These are phyloP conservation scores for Chytriomyces sp. DNA, from an alignment of 192 early-diverging fungal species.

Conservation along the genomic window DNA sequence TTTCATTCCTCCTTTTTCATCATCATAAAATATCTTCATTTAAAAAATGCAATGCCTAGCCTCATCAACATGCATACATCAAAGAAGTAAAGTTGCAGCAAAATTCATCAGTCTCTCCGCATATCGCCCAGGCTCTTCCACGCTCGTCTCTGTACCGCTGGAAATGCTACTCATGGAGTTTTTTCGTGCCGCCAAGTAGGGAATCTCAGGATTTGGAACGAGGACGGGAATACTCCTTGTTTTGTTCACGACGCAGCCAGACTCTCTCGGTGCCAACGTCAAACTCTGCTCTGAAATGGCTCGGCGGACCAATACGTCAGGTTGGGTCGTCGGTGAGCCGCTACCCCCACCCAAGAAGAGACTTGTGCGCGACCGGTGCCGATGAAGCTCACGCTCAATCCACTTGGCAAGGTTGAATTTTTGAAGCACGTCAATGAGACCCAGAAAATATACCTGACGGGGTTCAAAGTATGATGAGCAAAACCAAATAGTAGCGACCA, in stretches of 20 bases:
- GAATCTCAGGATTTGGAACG: too few species aligned
- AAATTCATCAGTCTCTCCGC: constrained; percentile 39
- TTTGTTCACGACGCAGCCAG: too few species aligned
- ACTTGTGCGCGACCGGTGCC: background rate
- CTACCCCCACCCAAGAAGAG: background rate
- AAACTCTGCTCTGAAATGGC: background rate
- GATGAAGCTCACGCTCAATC: constrained; percentile 41
- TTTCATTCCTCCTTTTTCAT: too few species aligned
- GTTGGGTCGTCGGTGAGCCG: too few species aligned
- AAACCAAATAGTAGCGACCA: too few species aligned
- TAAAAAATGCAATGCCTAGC: too few species aligned
- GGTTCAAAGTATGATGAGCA: background rate
- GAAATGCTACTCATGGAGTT: background rate
- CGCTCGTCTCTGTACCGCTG: constrained; percentile 31
- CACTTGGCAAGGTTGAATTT: constrained; percentile 48
- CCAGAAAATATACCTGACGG: constrained; percentile 42
- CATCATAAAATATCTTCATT: too few species aligned
- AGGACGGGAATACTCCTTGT: too few species aligned
- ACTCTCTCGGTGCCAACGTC: too few species aligned
- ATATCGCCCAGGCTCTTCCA: constrained; percentile 50
- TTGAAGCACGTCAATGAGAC: constrained; percentile 47
- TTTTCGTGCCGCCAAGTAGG: too few species aligned
- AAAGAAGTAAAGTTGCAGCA: too few species aligned
- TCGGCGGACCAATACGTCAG: background rate
- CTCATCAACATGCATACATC: too few species aligned